These are phyloP conservation scores for Phytophthora europaea DNA, from an alignment of 352 stramenopile species.

Conservation along the genomic window DNA sequence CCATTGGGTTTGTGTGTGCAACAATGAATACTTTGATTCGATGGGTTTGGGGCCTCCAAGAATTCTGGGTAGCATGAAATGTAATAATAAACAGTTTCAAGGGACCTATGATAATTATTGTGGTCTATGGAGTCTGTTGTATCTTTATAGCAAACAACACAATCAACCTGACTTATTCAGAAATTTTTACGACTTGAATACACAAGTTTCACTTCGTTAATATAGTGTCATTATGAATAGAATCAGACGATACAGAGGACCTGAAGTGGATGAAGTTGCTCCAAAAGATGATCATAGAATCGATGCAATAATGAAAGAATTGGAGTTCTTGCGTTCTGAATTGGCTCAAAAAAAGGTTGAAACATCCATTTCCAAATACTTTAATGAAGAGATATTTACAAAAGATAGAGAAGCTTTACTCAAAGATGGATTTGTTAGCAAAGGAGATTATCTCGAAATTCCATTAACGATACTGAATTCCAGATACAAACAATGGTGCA, in stretches of 20 bases:
- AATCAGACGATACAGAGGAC: not conserved
- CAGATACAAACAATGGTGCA: not conserved
- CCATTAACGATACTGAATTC: not conserved
- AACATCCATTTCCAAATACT: conserved; percentile 2
- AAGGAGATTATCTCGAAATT: conserved; percentile 2
- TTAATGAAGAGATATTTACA: conserved; percentile 2
- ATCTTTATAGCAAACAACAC: not conserved
- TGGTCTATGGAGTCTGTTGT: not conserved
- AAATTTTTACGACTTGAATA: not conserved
- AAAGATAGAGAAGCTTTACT: conserved; percentile 4
- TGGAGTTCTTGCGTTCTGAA: not conserved
- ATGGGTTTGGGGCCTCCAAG: conserved; percentile 1
- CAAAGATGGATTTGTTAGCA: conserved; percentile 1
- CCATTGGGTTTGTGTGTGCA: conserved; percentile 2
- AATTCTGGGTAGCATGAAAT: not conserved
- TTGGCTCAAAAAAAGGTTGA: conserved; percentile 1
- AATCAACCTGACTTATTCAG: not conserved
- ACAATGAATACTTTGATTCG: conserved; percentile 1
- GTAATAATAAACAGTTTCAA: not conserved
- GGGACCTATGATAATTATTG: not conserved
- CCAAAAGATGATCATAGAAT: conserved; percentile 4
- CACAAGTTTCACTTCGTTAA: not conserved
- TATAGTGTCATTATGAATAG: not conserved
- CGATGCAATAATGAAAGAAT: conserved; percentile 1
- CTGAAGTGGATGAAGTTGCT: not conserved